Conservation (phyloP, 1,139 yeast species). For the Hanseniaspora uvarum region DNA sequence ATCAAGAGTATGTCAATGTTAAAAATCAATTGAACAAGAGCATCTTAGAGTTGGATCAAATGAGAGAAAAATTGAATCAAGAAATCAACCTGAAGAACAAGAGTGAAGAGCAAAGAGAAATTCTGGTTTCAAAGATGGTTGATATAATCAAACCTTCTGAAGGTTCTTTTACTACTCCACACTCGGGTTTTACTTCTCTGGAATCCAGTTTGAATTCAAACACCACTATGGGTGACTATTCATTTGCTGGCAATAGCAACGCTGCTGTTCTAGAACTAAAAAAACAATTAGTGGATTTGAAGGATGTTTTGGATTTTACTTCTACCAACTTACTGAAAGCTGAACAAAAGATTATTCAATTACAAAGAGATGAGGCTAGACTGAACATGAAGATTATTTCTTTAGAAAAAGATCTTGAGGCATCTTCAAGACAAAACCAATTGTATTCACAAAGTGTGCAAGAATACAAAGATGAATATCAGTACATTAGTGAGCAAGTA, state of each 20-base stretch:
- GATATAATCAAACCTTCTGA: slow-evolving; percentile 28
- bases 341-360: slow-evolving; percentile 9
- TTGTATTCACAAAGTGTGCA: slow-evolving; percentile 35
- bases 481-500: slow-evolving; percentile 60
- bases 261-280: neutral
- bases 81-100: slow-evolving; percentile 25
- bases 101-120: slow-evolving; percentile 30
- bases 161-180: neutral
- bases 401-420: slow-evolving; percentile 23
- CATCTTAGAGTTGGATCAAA: slow-evolving; percentile 31
- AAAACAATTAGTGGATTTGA: slow-evolving; percentile 7
- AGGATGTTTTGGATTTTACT: slow-evolving; percentile 4
- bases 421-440: slow-evolving; percentile 28
- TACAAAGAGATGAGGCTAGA: slow-evolving; percentile 4
- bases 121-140: slow-evolving; percentile 22
- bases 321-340: slow-evolving; percentile 10
- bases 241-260: neutral
- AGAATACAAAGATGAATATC: slow-evolving; percentile 62
- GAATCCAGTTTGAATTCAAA: neutral
- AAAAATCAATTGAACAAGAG: slow-evolving; percentile 9
- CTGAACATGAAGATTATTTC: slow-evolving; percentile 9
- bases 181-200: neutral
- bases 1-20: slow-evolving; percentile 32
- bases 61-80: slow-evolving; percentile 33
- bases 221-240: neutral